Percentiles rank a stretch among this genome's conserved stretches.
phyloP scores from a whole-genome alignment of 2,329 filamentous ascomycete species.

The Emergomyces pasteurianus region DNA sequence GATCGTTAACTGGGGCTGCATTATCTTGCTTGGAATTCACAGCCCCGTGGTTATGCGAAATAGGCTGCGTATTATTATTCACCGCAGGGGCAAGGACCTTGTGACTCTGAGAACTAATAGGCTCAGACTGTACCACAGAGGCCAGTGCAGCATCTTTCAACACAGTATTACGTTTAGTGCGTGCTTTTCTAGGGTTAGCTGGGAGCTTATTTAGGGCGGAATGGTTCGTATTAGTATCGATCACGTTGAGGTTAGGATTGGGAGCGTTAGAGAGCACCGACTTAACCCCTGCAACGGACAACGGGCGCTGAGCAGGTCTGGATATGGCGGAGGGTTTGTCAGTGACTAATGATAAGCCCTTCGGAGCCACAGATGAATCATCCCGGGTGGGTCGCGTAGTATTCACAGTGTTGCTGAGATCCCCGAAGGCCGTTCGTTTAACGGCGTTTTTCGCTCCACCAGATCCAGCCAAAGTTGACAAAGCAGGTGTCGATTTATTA shows the following conservation, averaged over 20 bases:
- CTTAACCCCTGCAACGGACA: slow-evolving; percentile 30
- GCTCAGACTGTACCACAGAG: slow-evolving; percentile 22
- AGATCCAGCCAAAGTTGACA: slow-evolving; percentile 42
- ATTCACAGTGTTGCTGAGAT: slow-evolving; percentile 59
- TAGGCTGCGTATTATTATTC: not conserved
- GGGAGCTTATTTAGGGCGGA: slow-evolving; percentile 16
- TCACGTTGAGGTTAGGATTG: slow-evolving; percentile 21
- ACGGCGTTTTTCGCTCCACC: slow-evolving; percentile 50
- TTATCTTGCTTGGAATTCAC: slow-evolving; percentile 3
- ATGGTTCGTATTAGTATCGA: slow-evolving; percentile 19
- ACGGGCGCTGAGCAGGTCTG: slow-evolving; percentile 52
- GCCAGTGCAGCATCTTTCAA: slow-evolving; percentile 40
- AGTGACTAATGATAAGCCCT: slow-evolving; percentile 27
- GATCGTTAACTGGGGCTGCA: slow-evolving; percentile 2
- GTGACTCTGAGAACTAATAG: slow-evolving; percentile 21
- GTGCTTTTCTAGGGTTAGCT: slow-evolving; percentile 32
- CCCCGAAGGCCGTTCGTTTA: slow-evolving; percentile 70
- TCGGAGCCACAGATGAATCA: slow-evolving; percentile 41
- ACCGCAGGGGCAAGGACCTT: slow-evolving; percentile 7
- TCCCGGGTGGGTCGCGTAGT: slow-evolving; percentile 37
- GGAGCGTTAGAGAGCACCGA: slow-evolving; percentile 24
- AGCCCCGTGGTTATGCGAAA: not conserved
- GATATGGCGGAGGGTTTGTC: slow-evolving; percentile 34
- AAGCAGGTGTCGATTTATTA: slow-evolving; percentile 64
- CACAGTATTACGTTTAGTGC: slow-evolving; percentile 43